A percentile compares a stretch with the other conserved stretches of the same genome.
These are phyloP conservation scores for Polygonum maritimum DNA, from an alignment of 148 eudicot species.

Conservation along the genomic window DNA sequence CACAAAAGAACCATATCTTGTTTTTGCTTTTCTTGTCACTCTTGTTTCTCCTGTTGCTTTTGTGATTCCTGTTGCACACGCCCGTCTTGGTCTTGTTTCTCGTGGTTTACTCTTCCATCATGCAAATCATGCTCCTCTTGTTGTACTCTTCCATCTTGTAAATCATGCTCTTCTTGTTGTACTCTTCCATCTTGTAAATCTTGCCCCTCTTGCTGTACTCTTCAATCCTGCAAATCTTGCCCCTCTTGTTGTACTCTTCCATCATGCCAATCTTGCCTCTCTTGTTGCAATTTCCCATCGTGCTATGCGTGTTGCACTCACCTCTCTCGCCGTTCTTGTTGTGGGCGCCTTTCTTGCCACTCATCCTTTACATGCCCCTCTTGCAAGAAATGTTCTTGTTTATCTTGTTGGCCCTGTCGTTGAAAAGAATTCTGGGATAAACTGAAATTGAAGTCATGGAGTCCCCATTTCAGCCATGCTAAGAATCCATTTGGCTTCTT, in stretches of 20 bases:
- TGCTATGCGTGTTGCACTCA: neutral
- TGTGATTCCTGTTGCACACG: constrained; percentile 4
- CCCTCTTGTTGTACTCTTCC: neutral
- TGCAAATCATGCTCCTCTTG: constrained; percentile 9
- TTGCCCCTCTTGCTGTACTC: constrained; percentile 6
- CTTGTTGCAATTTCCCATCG: neutral
- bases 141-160: neutral
- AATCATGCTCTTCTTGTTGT: constrained; percentile 10
- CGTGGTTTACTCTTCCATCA: neutral
- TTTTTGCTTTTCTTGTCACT: neutral
- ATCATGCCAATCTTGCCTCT: neutral
- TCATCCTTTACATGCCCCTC: neutral
- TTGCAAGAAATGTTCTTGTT: constrained; percentile 1
- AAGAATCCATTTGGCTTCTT: neutral
- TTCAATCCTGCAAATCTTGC: neutral
- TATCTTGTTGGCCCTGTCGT: constrained; percentile 12
- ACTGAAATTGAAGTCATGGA: neutral
- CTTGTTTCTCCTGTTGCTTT: neutral
- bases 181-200: neutral
- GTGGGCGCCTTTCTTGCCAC: neutral
- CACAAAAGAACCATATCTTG: neutral
- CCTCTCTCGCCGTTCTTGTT: constrained; percentile 11
- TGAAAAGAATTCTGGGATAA: neutral
- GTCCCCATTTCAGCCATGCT: neutral
- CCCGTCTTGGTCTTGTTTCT: constrained; percentile 16